A percentile compares a stretch with the other conserved stretches of the same genome.
These are phyloP conservation scores for Trifolium repens DNA, from an alignment of 306 rosid genomes.

Conservation along the genomic window DNA sequence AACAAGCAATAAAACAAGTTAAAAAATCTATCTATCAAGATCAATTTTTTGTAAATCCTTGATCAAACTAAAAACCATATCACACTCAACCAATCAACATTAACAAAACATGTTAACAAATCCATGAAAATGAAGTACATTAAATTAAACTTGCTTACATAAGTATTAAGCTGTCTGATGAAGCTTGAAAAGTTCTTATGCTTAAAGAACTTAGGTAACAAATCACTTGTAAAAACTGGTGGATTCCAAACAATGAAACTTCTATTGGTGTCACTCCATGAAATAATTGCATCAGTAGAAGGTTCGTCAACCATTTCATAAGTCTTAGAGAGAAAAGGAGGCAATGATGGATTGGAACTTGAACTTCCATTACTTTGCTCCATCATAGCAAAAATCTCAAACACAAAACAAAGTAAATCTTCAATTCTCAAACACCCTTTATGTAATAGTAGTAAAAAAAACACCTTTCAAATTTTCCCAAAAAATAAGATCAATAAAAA, in stretches of 20 bases:
- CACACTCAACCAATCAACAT: slow-evolving; percentile 23
- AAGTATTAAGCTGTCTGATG: slow-evolving; percentile 89
- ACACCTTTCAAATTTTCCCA: background rate
- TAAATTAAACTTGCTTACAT: slow-evolving; percentile 61
- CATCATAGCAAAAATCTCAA: slow-evolving; percentile 51
- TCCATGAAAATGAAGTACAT: slow-evolving; percentile 6
- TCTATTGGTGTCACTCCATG: slow-evolving; percentile 67
- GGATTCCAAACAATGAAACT: slow-evolving; percentile 87
- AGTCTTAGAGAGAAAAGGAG: slow-evolving; percentile 79
- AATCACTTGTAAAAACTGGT: slow-evolving; percentile 62
- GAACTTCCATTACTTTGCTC: slow-evolving; percentile 75
- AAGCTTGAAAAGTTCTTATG: slow-evolving; percentile 94
- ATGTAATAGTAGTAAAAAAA: background rate
- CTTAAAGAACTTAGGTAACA: slow-evolving; percentile 81
- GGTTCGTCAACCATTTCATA: slow-evolving; percentile 90
- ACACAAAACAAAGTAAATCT: slow-evolving; percentile 25
- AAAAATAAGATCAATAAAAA: slow-evolving; percentile 15
- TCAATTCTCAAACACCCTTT: slow-evolving; percentile 12
- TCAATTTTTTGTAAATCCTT: slow-evolving; percentile 79
- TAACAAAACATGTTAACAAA: background rate
- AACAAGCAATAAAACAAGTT: background rate
- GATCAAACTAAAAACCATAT: slow-evolving; percentile 29
- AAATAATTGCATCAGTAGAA: slow-evolving; percentile 63
- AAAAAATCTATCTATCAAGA: slow-evolving; percentile 11
- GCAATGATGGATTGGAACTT: slow-evolving; percentile 48